Evolutionary conservation across 2,329 filamentous ascomycete species (phyloP).

Genomic region (Verticillium isaacii): DNA sequence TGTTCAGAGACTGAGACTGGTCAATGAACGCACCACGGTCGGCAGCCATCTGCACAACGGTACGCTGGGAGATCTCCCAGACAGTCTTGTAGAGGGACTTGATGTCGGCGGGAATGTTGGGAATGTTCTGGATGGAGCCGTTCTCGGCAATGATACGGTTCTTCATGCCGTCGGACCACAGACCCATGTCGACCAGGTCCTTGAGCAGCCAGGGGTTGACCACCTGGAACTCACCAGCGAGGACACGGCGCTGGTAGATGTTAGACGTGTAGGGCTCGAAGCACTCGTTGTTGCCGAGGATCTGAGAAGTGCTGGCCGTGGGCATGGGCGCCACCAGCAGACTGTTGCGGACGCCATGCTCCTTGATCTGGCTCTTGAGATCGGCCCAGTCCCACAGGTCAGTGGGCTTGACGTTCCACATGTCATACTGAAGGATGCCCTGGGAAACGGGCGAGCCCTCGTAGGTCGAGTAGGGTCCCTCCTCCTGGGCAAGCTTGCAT

Average conservation of each 20-base stretch:
- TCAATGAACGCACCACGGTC: slow-evolving; percentile 98
- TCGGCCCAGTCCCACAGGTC: slow-evolving; percentile 95
- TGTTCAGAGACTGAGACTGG: slow-evolving; percentile 98
- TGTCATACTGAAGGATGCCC: slow-evolving; percentile 95
- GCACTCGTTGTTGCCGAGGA: slow-evolving; percentile 98
- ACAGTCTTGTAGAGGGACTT: slow-evolving; percentile 99
- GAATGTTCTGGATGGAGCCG: slow-evolving; percentile 93
- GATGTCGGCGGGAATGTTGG: slow-evolving; percentile 92
- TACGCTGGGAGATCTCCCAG: slow-evolving; percentile 97
- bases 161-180: slow-evolving; percentile 99
- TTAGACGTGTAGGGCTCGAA: slow-evolving; percentile 99
- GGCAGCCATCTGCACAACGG: slow-evolving; percentile 94
- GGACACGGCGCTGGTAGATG: slow-evolving; percentile 97
- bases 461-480: slow-evolving; percentile 86
- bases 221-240: slow-evolving; percentile 98
- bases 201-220: slow-evolving; percentile 99
- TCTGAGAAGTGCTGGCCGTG: slow-evolving; percentile 94
- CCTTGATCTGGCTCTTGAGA: slow-evolving; percentile 85
- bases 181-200: slow-evolving; percentile 93
- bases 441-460: slow-evolving; percentile 91
- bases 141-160: slow-evolving; percentile 98
- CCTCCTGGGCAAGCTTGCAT: slow-evolving; percentile 74
- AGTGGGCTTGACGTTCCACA: slow-evolving; percentile 93
- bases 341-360: slow-evolving; percentile 93
- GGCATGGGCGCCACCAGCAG: slow-evolving; percentile 96